A percentile compares a stretch with the other conserved stretches of the same genome.
Evolutionary conservation across 352 stramenopile species (phyloP).

Genomic region (Phytophthora megakarya): DNA sequence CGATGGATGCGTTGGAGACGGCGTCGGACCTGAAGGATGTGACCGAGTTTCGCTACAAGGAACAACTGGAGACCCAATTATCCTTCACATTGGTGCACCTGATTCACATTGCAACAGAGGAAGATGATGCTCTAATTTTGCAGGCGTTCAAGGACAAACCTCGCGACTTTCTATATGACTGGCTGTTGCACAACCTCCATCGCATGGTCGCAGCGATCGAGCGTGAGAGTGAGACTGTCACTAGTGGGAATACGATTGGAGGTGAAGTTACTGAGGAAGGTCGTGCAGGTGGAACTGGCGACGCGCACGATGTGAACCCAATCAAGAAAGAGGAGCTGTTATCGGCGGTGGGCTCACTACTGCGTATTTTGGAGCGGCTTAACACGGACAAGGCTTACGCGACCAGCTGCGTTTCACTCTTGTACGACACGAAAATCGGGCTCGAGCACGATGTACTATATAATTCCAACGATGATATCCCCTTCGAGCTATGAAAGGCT

Average conservation of each 20-base stretch:
- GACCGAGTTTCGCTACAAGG: constrained; percentile 91
- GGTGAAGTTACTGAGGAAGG: constrained; percentile 35
- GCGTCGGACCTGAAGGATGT: constrained; percentile 87
- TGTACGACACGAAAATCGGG: constrained; percentile 85
- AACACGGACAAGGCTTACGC: constrained; percentile 67
- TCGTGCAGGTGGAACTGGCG: constrained; percentile 34
- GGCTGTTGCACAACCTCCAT: constrained; percentile 87
- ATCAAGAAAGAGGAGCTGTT: constrained; percentile 85
- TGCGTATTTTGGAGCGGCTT: constrained; percentile 73
- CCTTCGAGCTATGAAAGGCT: constrained; percentile 72
- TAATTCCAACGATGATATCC: constrained; percentile 77
- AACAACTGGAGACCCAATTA: constrained; percentile 85
- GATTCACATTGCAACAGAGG: constrained; percentile 73
- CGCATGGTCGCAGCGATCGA: constrained; percentile 78
- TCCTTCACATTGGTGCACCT: constrained; percentile 88
- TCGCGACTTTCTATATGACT: constrained; percentile 85
- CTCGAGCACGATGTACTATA: constrained; percentile 84
- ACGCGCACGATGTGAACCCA: constrained; percentile 83
- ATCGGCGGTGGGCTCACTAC: constrained; percentile 69
- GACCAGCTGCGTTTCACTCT: constrained; percentile 68
- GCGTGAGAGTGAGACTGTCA: constrained; percentile 42
- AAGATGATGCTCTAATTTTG: constrained; percentile 76
- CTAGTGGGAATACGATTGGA: constrained; percentile 29
- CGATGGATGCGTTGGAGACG: constrained; percentile 81
- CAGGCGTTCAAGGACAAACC: constrained; percentile 69